Conservation (phyloP, 495 filamentous ascomycete genomes). For the Recurvomyces mirabilis region DNA sequence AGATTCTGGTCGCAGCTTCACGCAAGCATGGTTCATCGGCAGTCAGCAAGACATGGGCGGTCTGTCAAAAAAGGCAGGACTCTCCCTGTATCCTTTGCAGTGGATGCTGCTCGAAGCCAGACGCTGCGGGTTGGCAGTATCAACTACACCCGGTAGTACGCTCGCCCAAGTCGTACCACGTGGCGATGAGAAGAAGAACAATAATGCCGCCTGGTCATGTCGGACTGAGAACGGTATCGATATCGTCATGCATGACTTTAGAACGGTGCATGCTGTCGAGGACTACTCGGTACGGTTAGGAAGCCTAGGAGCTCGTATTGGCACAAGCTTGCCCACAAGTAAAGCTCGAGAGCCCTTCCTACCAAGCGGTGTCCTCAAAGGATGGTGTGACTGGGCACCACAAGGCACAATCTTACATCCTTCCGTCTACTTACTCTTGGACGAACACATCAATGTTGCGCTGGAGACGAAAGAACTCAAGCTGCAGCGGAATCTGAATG, state of each 20-base stretch:
- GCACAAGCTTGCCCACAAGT: slow-evolving; percentile 5
- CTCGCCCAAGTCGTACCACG: too few species aligned
- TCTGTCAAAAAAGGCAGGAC: slow-evolving; percentile 23
- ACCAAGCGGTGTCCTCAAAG: slow-evolving; percentile 10
- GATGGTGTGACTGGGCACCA: slow-evolving; percentile 22
- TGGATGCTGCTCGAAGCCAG: slow-evolving; percentile 31
- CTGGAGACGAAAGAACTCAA: slow-evolving; percentile 21
- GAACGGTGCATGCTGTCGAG: slow-evolving; percentile 9
- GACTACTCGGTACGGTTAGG: slow-evolving; percentile 10
- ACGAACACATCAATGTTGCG: slow-evolving; percentile 20
- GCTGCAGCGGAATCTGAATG: slow-evolving; percentile 12
- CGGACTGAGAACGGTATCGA: slow-evolving; percentile 21
- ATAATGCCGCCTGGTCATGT: slow-evolving; percentile 3
- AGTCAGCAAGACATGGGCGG: slow-evolving; percentile 16
- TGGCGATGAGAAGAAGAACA: too few species aligned
- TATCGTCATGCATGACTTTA: slow-evolving; percentile 24
- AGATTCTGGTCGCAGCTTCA: slow-evolving; percentile 12
- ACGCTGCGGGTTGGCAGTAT: slow-evolving; percentile 18
- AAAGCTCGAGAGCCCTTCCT: slow-evolving; percentile 5
- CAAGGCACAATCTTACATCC: slow-evolving; percentile 30
- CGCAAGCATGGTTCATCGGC: slow-evolving; percentile 17
- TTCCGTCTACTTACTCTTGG: slow-evolving; percentile 27
- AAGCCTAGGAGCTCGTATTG: slow-evolving; percentile 3
- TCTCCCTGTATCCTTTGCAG: slow-evolving; percentile 30
- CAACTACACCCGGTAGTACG: too few species aligned